Conservation (phyloP, 2,329 filamentous ascomycete species). For the Phoma sp. region DNA sequence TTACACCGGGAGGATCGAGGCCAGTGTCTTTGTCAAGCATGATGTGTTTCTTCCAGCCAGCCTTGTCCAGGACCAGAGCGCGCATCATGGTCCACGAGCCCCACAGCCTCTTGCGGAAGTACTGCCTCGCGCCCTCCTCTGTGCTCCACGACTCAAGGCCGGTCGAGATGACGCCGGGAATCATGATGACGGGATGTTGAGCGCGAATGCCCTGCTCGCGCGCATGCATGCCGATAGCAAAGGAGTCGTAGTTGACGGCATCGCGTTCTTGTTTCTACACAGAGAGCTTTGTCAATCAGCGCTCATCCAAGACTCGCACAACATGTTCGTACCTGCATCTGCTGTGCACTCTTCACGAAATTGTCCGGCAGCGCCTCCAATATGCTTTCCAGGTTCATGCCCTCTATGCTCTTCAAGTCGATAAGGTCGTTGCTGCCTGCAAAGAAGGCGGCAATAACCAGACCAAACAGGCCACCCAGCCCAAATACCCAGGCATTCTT, state of each 20-base stretch:
- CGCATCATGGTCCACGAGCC: conserved; percentile 99
- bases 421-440: conserved; percentile 89
- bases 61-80: conserved; percentile 89
- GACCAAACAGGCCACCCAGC: conserved; percentile 86
- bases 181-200: conserved; percentile 91
- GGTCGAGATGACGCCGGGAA: conserved; percentile 96
- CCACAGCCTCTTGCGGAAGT: conserved; percentile 95
- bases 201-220: conserved; percentile 79
- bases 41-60: conserved; percentile 92
- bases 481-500: conserved; percentile 82
- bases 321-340: conserved; percentile 70
- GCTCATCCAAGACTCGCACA: background rate
- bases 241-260: conserved; percentile 89
- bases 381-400: conserved; percentile 80
- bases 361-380: conserved; percentile 87
- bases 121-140: conserved; percentile 79
- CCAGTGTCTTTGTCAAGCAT: conserved; percentile 95
- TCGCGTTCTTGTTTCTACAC: conserved; percentile 81
- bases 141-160: conserved; percentile 98
- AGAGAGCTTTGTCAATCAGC: conserved; percentile 32
- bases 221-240: conserved; percentile 85
- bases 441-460: conserved; percentile 88
- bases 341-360: conserved; percentile 82
- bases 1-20: conserved; percentile 86
- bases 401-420: conserved; percentile 73